These are phyloP conservation scores for Osmanthus fragrans DNA, from an alignment of 257 asterid species.

Conservation along the genomic window DNA sequence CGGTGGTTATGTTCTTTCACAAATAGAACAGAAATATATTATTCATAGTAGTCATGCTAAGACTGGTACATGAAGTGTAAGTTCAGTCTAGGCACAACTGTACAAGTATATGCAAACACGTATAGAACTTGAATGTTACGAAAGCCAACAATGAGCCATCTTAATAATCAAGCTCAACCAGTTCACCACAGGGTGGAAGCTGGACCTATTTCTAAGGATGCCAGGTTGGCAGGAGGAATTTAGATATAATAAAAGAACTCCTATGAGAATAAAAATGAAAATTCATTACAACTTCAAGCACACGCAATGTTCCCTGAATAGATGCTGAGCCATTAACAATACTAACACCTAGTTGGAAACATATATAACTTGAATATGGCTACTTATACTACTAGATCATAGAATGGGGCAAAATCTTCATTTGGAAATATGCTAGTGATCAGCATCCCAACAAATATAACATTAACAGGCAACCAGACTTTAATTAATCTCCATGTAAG, in stretches of 20 bases:
- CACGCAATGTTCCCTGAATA: not conserved
- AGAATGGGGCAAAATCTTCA: constrained; percentile 3
- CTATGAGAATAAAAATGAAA: not conserved
- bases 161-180: not conserved
- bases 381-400: constrained; percentile 1
- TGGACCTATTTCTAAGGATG: not conserved
- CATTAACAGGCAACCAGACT: constrained; percentile 92
- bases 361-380: not conserved
- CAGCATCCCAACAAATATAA: constrained; percentile 95
- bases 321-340: not conserved
- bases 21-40: not conserved
- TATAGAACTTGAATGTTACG: not conserved
- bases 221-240: not conserved
- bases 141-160: not conserved
- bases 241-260: not conserved
- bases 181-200: not conserved
- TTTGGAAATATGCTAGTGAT: constrained; percentile 58
- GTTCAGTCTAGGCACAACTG: not conserved
- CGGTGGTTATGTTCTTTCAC: not conserved
- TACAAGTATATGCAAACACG: not conserved
- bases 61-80: not conserved
- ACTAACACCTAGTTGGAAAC: not conserved
- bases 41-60: not conserved
- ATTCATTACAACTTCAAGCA: not conserved
- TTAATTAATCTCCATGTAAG: constrained; percentile 87